Evolutionary conservation across 148 eudicot genomes (phyloP).

Genomic region (Cornus controversa): DNA sequence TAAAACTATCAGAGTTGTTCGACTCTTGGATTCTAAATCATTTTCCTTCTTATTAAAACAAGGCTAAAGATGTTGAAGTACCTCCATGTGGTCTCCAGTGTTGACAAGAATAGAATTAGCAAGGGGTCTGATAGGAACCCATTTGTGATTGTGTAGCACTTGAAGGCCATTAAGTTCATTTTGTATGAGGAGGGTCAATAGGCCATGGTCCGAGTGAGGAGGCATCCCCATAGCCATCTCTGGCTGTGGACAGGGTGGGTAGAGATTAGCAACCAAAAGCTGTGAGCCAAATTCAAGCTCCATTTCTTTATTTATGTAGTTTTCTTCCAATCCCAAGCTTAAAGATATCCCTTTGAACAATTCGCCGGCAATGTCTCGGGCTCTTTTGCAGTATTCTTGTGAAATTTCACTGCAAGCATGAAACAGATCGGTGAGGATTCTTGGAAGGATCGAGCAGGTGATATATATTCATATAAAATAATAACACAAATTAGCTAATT

Average conservation of each 20-base stretch:
- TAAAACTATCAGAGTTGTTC: too few relatives aligned
- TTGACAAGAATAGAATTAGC: constrained; percentile 26
- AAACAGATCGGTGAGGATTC: too few relatives aligned
- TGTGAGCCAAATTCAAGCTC: constrained; percentile 24
- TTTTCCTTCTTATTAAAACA: too few relatives aligned
- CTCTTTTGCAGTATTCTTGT: constrained; percentile 12
- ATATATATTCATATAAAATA: too few relatives aligned
- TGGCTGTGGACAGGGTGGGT: constrained; percentile 35
- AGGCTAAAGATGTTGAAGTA: constrained; percentile 13
- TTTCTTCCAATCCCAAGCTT: constrained; percentile 24
- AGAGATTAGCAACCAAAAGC: constrained; percentile 18
- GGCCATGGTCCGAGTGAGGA: constrained; percentile 37
- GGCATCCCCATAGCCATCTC: constrained; percentile 28
- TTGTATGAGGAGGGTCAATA: constrained; percentile 28
- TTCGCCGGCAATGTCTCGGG: constrained; percentile 2
- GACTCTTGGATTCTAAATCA: too few relatives aligned
- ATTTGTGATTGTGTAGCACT: constrained; percentile 23
- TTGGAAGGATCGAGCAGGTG: too few relatives aligned
- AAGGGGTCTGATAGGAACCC: constrained; percentile 18
- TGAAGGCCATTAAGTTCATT: constrained; percentile 27
- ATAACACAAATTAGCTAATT: too few relatives aligned
- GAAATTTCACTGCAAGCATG: constrained; percentile 16
- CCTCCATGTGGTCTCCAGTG: constrained; percentile 33
- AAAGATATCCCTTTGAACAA: constrained; percentile 16
- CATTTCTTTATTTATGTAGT: constrained; percentile 17